Percentiles rank a stretch among this genome's conserved stretches.
These are phyloP conservation scores for Coemansia sp. DNA, from an alignment of 192 early-diverging fungal species.

Conservation along the genomic window DNA sequence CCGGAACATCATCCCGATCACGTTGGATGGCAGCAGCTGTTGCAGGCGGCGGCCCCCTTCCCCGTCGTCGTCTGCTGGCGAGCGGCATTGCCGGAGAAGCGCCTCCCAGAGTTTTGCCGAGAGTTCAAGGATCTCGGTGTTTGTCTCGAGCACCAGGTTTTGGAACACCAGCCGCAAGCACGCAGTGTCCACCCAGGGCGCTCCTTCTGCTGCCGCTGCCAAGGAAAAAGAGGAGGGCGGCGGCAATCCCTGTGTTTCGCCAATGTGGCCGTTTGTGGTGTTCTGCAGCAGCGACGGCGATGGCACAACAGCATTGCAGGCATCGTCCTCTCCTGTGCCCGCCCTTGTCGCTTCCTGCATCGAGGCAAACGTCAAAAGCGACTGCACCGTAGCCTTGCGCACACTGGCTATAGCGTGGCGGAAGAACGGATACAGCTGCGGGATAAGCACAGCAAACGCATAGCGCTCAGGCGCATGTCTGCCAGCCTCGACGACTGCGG, in stretches of 20 bases:
- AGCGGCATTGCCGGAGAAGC: conserved; percentile 45
- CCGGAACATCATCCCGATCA: conserved; percentile 61
- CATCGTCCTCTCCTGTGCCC: not conserved
- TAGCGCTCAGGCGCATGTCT: conserved; percentile 11
- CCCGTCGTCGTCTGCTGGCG: not conserved
- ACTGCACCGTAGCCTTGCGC: conserved; percentile 79
- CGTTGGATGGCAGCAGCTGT: conserved; percentile 23
- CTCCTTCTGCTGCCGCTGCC: conserved; percentile 29
- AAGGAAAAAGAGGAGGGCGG: conserved; percentile 51
- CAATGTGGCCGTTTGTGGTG: not conserved
- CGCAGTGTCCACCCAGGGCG: conserved; percentile 69
- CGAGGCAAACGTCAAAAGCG: conserved; percentile 68
- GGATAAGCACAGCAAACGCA: conserved; percentile 66
- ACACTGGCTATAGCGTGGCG: conserved; percentile 88
- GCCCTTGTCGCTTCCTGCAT: conserved; percentile 32
- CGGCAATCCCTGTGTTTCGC: not conserved
- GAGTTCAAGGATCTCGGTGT: conserved; percentile 34
- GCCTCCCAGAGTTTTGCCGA: conserved; percentile 66
- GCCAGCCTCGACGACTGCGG: conserved; percentile 18
- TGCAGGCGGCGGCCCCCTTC: conserved; percentile 16
- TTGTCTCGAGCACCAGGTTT: conserved; percentile 91
- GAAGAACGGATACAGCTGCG: conserved; percentile 92
- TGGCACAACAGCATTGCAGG: not conserved
- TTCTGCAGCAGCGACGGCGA: not conserved
- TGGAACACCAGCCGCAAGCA: conserved; percentile 84